These are phyloP conservation scores for Dioszegia hungarica DNA, from an alignment of 768 basidiomycete genomes.

Conservation along the genomic window DNA sequence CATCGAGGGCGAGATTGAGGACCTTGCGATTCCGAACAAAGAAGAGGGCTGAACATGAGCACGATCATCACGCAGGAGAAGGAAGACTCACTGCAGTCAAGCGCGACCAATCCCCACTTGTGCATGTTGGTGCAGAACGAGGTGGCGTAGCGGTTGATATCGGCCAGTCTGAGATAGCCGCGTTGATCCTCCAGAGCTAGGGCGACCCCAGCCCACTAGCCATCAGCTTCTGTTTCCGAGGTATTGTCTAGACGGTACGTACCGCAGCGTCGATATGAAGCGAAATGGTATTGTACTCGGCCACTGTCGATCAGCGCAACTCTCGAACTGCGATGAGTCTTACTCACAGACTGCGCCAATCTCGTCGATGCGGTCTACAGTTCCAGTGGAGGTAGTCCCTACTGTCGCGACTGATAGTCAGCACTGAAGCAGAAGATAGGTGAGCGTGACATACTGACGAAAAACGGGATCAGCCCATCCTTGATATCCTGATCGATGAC, in stretches of 20 bases:
- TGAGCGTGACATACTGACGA: slow-evolving; percentile 71
- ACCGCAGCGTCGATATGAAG: slow-evolving; percentile 68
- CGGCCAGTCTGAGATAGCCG: slow-evolving; percentile 57
- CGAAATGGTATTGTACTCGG: slow-evolving; percentile 64
- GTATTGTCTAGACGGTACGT: too few species aligned
- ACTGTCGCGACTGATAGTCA: slow-evolving; percentile 91
- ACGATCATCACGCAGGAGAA: background rate
- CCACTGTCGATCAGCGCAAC: slow-evolving; percentile 52
- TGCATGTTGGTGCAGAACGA: slow-evolving; percentile 89
- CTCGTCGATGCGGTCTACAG: slow-evolving; percentile 74
- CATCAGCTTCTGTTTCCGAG: slow-evolving; percentile 51
- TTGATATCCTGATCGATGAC: slow-evolving; percentile 64
- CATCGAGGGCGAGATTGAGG: slow-evolving; percentile 74
- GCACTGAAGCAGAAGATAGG: too few species aligned
- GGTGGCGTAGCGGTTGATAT: slow-evolving; percentile 70
- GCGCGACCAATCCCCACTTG: slow-evolving; percentile 87
- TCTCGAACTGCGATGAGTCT: background rate
- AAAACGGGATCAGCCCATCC: slow-evolving; percentile 68
- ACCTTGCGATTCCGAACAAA: slow-evolving; percentile 68
- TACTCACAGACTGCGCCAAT: slow-evolving; percentile 65
- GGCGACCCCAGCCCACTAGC: slow-evolving; percentile 78
- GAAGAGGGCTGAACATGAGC: slow-evolving; percentile 23
- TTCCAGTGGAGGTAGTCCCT: slow-evolving; percentile 85
- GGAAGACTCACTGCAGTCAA: slow-evolving; percentile 66
- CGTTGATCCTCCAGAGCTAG: slow-evolving; percentile 76